Evolutionary conservation across 192 early-diverging fungal genomes (phyloP).

Genomic region (Umbelopsis sp.): DNA sequence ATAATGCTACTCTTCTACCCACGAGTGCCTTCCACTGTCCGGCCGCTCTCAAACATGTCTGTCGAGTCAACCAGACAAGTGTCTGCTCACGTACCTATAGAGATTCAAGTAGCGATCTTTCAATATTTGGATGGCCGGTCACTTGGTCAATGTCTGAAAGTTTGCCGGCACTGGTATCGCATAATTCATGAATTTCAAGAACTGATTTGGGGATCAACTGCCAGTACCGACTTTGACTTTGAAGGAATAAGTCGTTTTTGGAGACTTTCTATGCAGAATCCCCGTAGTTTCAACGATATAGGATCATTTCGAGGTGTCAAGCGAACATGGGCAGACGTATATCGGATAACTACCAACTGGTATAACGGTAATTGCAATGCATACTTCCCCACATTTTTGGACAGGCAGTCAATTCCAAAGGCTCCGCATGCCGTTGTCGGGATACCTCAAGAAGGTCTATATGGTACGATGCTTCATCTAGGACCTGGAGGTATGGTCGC

Average conservation of each 20-base stretch:
- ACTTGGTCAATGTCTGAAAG: constrained; percentile 21
- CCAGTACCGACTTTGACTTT: constrained; percentile 20
- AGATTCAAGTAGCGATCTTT: constrained; percentile 38
- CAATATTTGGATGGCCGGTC: constrained; percentile 34
- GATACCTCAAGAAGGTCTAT: constrained; percentile 29
- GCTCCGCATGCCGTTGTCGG: constrained; percentile 28
- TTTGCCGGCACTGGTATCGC: constrained; percentile 29
- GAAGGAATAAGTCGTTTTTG: constrained; percentile 25
- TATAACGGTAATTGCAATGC: constrained; percentile 41
- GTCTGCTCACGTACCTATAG: constrained; percentile 22
- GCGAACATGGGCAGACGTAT: constrained; percentile 43
- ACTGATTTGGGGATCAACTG: constrained; percentile 29
- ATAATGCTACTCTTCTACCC: constrained; percentile 5
- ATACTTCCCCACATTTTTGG: constrained; percentile 36
- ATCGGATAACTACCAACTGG: constrained; percentile 50
- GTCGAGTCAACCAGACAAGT: not conserved
- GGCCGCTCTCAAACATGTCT: not conserved
- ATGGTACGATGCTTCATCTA: constrained; percentile 16
- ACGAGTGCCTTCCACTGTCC: not conserved
- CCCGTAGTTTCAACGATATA: constrained; percentile 9
- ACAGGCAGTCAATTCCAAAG: constrained; percentile 11
- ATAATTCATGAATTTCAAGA: constrained; percentile 38
- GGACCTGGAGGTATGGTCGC: constrained; percentile 11
- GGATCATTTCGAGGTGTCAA: not conserved
- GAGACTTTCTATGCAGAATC: constrained; percentile 32